Evolutionary conservation across 208 protist genomes (phyloP), one percentile per base, ranked within the genome.

Genomic region (Acanthamoeba sp.): DNA sequence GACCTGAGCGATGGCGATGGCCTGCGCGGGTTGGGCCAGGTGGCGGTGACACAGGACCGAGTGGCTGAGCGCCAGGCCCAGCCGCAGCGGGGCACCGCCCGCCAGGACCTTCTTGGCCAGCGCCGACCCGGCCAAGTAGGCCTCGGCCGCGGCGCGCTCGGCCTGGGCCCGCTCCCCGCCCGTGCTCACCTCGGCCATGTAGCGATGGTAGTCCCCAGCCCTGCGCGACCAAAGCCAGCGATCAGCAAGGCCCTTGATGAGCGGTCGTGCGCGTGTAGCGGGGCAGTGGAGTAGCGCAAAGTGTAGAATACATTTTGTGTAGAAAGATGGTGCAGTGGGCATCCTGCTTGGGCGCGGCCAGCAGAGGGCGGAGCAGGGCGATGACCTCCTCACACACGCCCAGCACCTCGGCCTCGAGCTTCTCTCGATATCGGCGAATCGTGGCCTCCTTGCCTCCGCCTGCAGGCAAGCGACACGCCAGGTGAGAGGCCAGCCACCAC

Each of bases 1-100:
- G 7, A 76, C 66, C 66, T 76, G 66, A 6, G 66, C 66, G 36
- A 76, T 76, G 66, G 66, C 66, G 36, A 76, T 76, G 29, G 66
- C 66, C 36, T 76, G 29, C 27, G n/a, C 36, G 36, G n/a, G 66
- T 24, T 24, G 66, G 14, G 16, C 36, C 7, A 76, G 36, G 29
- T 32, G 16, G 66, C 7, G n/a, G n/a, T 38, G 12, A 29, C 66
- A 76, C 29, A 76, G n/a, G 29, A 76, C 66, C 7, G 66, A 76
- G 36, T 76, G 40, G 66, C 40, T 76, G 66, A 76, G 66, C 29
- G 66, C 66, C 66, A 76, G 29, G 10, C 66, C 66, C 0, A 76
- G 29, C n/a, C 36, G 66, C n/a, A 76, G 29, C 12, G 66, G 66
- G 1, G 66, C 0, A n/a, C 66, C 9, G n/a, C 66, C 66, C 7